A percentile compares a stretch with the other conserved stretches of the same genome.
Conservation (phyloP, 2,329 filamentous ascomycete genomes). For the Claviceps spartinae region DNA sequence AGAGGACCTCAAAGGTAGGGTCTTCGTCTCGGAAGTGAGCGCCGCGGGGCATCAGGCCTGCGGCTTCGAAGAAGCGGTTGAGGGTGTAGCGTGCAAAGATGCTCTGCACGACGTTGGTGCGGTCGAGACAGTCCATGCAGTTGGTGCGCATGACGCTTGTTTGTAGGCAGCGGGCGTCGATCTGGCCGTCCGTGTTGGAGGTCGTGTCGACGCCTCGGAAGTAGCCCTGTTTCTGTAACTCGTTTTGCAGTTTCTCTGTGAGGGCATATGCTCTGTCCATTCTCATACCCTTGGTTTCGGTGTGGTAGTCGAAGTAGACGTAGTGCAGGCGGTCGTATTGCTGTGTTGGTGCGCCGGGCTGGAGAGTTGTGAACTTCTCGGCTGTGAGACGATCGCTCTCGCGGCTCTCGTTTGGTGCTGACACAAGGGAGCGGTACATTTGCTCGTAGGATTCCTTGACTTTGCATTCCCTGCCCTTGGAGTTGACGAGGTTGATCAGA, state of each 20-base stretch:
- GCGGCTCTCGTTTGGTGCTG: constrained; percentile 50
- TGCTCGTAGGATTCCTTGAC: constrained; percentile 93
- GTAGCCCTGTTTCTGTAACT: constrained; percentile 69
- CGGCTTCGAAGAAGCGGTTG: constrained; percentile 75
- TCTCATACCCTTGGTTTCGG: constrained; percentile 86
- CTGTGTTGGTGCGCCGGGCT: constrained; percentile 43
- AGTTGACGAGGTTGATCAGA: constrained; percentile 92
- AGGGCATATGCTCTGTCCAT: constrained; percentile 87
- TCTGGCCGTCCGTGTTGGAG: constrained; percentile 50
- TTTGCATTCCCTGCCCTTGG: constrained; percentile 76
- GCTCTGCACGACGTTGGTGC: constrained; percentile 94
- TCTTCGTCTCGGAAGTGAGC: constrained; percentile 67
- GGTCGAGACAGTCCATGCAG: constrained; percentile 98
- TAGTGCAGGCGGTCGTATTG: constrained; percentile 82
- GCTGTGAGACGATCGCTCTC: constrained; percentile 52
- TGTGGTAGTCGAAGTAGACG: constrained; percentile 97
- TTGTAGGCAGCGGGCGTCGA: constrained; percentile 73
- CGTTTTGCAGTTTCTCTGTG: constrained; percentile 66
- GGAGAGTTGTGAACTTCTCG: constrained; percentile 72
- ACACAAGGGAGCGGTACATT: constrained; percentile 64
- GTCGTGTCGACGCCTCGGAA: constrained; percentile 86
- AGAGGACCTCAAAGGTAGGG: constrained; percentile 70
- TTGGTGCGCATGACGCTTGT: constrained; percentile 90
- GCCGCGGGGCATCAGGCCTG: constrained; percentile 64
- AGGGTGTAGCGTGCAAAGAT: constrained; percentile 87